A percentile compares a stretch with the other conserved stretches of the same genome.
Conservation (phyloP, 2,329 filamentous ascomycete genomes). For the Aspergillus niger region DNA sequence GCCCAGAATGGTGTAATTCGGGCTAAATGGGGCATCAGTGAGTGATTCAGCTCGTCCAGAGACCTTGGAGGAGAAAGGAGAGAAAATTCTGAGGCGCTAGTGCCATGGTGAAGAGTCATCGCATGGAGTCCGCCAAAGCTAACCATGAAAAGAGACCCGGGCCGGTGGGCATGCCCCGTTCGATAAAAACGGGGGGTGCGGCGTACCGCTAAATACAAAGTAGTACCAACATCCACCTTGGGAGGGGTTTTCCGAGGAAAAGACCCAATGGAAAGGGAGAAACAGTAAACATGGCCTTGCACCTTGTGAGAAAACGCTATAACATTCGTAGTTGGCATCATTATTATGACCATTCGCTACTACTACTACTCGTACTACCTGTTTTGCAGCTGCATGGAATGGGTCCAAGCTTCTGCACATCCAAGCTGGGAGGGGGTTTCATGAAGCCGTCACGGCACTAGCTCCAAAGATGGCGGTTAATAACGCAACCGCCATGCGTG, state of each 20-base stretch:
- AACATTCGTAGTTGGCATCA: background rate
- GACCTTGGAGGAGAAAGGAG: conserved; percentile 1
- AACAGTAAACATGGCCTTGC: conserved; percentile 5
- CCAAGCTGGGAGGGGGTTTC: background rate
- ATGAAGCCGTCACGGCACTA: background rate
- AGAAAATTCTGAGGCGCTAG: conserved; percentile 12
- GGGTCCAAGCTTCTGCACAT: conserved; percentile 2
- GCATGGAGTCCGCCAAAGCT: conserved; percentile 2
- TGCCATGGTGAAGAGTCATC: conserved; percentile 5
- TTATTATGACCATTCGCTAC: background rate
- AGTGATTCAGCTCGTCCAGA: background rate
- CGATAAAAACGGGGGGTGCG: background rate
- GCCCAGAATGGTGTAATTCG: background rate
- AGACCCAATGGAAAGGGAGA: conserved; percentile 9
- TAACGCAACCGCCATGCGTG: conserved; percentile 1
- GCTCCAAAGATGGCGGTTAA: background rate
- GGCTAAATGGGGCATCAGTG: background rate
- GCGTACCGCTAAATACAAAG: background rate
- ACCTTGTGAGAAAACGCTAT: background rate
- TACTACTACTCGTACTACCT: background rate
- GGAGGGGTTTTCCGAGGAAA: conserved; percentile 17
- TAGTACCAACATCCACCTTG: background rate
- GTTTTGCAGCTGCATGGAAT: background rate
- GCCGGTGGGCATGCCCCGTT: background rate
- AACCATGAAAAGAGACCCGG: background rate